Evolutionary conservation across 129 eudicot genomes (phyloP), one percentile per base, ranked within the genome.

Genomic region (Tagetes erecta): DNA sequence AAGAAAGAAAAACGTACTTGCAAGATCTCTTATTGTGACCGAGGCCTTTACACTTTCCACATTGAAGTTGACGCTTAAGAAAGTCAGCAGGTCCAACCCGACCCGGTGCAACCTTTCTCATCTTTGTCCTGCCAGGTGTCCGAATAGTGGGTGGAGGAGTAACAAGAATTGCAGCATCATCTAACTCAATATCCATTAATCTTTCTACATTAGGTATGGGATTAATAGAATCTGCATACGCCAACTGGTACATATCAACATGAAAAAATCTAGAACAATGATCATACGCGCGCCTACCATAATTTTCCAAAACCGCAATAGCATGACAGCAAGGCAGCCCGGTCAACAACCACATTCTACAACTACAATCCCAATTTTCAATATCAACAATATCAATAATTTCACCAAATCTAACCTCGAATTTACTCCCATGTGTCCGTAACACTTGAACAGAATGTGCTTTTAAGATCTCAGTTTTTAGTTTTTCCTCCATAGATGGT

Each of bases 241-340:
- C 68, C 37, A 52, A 52, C 2, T 66, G 80, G 53, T 75, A 76
- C 2, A 62, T 76, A 4, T 76, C 84, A 8, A 12, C 74, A 50
- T 20, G 51, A 71, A 70, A 72, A 70, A 36, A 76, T 71, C 52
- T 53, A 0, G 78, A 50, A 38, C 84, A 81, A 70, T 62, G 67
- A 71, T 81, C 84, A 55, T 70, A 81, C 1, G 78, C 56, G 51
- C 53, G 52, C 36, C 81, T 52, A 44, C 78, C 81, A 51, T 62
- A 66, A 30, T 38, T 41, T 51, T 75, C 68, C 56, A 76, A 11
- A 46, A 81, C 74, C 12, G 81, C 84, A 53, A 81, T 70, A 4
- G 77, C 78, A 56, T 81, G 84, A 65, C 81, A 81, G 51, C 84
- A 81, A 9, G 84, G 84, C 69, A 76, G 50, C 1, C 84, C 84